Evolutionary conservation across 1,284 basidiomycete genomes (phyloP), one percentile per base, ranked within the genome.

Genomic region (Rugosomyces carneus): DNA sequence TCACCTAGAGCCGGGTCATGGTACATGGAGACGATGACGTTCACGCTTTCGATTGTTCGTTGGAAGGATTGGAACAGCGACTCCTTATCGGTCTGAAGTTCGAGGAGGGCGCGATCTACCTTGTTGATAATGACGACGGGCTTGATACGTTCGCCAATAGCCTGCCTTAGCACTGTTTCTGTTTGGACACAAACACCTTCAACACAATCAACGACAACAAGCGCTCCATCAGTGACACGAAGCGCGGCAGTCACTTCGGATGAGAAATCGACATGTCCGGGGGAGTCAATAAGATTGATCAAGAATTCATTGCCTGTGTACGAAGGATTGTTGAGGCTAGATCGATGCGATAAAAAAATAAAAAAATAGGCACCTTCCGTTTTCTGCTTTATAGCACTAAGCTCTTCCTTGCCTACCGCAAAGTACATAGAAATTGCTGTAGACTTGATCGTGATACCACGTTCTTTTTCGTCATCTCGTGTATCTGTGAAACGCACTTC

Each of bases 391-490:
- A 99, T 86, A 53, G 86, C 76, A 15, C 65, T 60, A 37, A 95
- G 62, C 54, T 95, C 89, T 15, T 97, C 94, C 78, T 96, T 93
- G 66, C 78, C 69, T 64, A 99, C 80, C 74, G 93, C 85, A 69
- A 99, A 99, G 76, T 96, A 98, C 96, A 99, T 99, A 52, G 96
- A 97, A 69, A 99, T 98, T 65, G 95, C 96, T 39, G 96, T 99
- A 40, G 96, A 99, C 76, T 99, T 99, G 78, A 99, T 99, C 51
- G 96, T 99, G 64, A 99, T 99, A 80, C 96, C 96, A 75, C 96
- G 94, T 70, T 99, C 96, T 69, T 97, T 99, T 77, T 99, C 96
- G 68, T 99, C 96, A 35, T 90, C 84, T 78, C 95, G 76, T 60
- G 96, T 99, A 72, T 99, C 95, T 57, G 92, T 99, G 70, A 95